Base-by-base conservation (phyloP, 2,329 filamentous ascomycete genomes). In the Exophiala lecanii-corni region DNA sequence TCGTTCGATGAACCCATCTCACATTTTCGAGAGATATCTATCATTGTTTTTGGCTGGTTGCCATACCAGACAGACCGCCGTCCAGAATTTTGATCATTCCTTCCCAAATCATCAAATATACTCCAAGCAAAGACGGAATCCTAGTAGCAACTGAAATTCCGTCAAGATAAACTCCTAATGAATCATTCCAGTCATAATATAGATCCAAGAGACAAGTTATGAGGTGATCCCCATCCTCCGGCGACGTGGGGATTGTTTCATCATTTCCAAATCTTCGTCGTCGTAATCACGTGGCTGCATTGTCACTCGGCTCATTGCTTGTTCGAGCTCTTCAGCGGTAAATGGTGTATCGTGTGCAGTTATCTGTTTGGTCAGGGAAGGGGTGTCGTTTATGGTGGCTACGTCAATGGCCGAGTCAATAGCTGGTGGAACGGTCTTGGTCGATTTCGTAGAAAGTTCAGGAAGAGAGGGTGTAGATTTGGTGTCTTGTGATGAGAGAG, bases 151-250 rank as follows among this genome's bases (percentile, higher is more conserved):
- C n/a, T n/a, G n/a, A n/a, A n/a, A n/a, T n/a, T n/a, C n/a, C n/a
- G n/a, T n/a, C n/a, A n/a, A n/a, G n/a, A n/a, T n/a, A n/a, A n/a
- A n/a, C n/a, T n/a, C n/a, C n/a, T n/a, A n/a, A n/a, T n/a, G n/a
- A n/a, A n/a, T n/a, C n/a, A n/a, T n/a, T n/a, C n/a, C n/a, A n/a
- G n/a, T n/a, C n/a, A n/a, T n/a, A n/a, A n/a, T n/a, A n/a, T n/a
- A n/a, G n/a, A n/a, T n/a, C n/a, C n/a, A n/a, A n/a, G n/a, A n/a
- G n/a, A n/a, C n/a, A n/a, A n/a, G n/a, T 82, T 76, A 71, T 86
- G 82, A 86, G 64, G 23, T 7, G 21, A 23, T 26, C 7, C 23
- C 23, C 23, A 26, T 26, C 12, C 23, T 26, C n/a, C n/a, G n/a
- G n/a, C n/a, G n/a, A n/a, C n/a, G n/a, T n/a, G n/a, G n/a, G n/a